Percentiles rank a stretch among this genome's conserved stretches.
Conservation (phyloP, 2,329 filamentous ascomycete genomes). For the Eutypella sp. region DNA sequence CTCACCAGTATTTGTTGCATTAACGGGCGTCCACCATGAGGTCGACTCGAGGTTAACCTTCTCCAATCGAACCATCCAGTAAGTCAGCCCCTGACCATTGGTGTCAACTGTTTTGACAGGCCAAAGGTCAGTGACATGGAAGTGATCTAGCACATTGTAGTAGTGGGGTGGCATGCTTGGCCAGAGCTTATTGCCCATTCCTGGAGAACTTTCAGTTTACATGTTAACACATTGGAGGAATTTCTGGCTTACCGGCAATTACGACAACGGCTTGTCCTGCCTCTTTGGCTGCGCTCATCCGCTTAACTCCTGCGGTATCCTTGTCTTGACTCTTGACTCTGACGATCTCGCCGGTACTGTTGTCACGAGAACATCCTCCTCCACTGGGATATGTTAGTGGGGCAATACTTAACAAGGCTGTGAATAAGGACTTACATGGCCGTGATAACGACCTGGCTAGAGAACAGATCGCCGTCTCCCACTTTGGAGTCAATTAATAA, state of each 20-base stretch:
- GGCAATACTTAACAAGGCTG: neutral
- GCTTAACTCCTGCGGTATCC: constrained; percentile 29
- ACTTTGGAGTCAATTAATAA: constrained; percentile 55
- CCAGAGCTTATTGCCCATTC: constrained; percentile 43
- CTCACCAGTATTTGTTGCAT: constrained; percentile 18
- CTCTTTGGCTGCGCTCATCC: constrained; percentile 41
- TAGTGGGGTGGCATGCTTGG: constrained; percentile 47
- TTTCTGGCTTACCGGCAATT: constrained; percentile 42
- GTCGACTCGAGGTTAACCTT: constrained; percentile 47
- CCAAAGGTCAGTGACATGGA: constrained; percentile 66
- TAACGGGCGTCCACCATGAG: constrained; percentile 55
- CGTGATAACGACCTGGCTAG: constrained; percentile 58
- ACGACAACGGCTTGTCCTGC: constrained; percentile 47
- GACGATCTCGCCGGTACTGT: constrained; percentile 40
- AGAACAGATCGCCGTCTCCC: constrained; percentile 52
- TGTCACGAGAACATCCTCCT: constrained; percentile 11
- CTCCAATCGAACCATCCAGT: constrained; percentile 59
- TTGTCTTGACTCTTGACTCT: constrained; percentile 42
- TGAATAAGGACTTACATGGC: constrained; percentile 43
- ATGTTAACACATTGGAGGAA: neutral
- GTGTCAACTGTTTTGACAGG: constrained; percentile 56
- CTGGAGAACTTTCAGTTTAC: constrained; percentile 26
- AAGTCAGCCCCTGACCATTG: constrained; percentile 19
- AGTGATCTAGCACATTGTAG: constrained; percentile 65
- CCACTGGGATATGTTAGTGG: constrained; percentile 5